phyloP scores from a whole-genome alignment of 345 rosid genomes.

The Cardamine chenopodiifolia region DNA sequence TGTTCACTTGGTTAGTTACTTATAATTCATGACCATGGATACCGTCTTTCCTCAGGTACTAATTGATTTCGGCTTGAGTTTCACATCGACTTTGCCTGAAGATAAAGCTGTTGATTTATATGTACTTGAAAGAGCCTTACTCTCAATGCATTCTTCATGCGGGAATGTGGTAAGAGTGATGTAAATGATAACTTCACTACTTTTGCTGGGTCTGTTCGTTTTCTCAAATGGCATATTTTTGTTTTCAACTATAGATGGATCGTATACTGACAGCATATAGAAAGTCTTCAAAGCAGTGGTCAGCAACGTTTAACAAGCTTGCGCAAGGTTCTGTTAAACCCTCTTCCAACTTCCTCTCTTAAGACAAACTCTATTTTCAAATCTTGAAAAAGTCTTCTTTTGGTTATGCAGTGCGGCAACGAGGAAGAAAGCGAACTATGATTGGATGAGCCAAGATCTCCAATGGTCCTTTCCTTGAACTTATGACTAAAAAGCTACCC shows the following conservation, averaged over 20 bases:
- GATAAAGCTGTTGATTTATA: constrained; percentile 96
- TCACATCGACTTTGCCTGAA: constrained; percentile 89
- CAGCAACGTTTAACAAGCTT: constrained; percentile 87
- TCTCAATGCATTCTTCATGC: constrained; percentile 94
- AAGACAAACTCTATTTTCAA: background rate
- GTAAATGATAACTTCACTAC: background rate
- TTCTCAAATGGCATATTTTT: background rate
- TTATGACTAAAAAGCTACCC: background rate
- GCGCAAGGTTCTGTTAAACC: constrained; percentile 67
- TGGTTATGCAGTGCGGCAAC: constrained; percentile 64
- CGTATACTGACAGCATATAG: constrained; percentile 70
- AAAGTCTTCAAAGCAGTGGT: constrained; percentile 98
- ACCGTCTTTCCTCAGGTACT: constrained; percentile 56
- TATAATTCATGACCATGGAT: constrained; percentile 27
- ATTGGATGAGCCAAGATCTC: constrained; percentile 59
- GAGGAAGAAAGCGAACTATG: constrained; percentile 97
- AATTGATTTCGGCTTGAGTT: constrained; percentile 94
- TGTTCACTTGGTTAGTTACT: background rate
- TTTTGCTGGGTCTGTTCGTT: background rate
- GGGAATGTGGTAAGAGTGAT: constrained; percentile 83
- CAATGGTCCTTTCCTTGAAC: background rate
- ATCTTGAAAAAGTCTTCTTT: constrained; percentile 14
- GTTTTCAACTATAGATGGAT: constrained; percentile 65
- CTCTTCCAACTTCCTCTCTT: background rate
- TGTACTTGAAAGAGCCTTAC: constrained; percentile 91